Conservation (phyloP, 352 stramenopile genomes). For the Phytophthora capsici region DNA sequence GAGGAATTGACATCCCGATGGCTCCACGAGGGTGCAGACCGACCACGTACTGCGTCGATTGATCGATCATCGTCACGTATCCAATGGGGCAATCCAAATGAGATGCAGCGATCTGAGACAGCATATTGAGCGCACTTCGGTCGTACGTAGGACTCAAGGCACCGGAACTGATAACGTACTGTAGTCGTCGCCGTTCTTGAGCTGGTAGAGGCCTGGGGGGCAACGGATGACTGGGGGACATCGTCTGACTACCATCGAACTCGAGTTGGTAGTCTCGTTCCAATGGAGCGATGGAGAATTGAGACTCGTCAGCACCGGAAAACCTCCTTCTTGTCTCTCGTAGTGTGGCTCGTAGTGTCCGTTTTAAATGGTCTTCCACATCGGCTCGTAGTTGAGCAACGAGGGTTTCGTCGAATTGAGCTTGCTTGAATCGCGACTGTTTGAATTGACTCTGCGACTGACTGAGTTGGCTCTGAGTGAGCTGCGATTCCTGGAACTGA, state of each 20-base stretch:
- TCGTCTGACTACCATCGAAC: constrained; percentile 53
- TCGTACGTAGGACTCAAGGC: constrained; percentile 56
- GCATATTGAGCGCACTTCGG: constrained; percentile 56
- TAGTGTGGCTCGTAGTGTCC: constrained; percentile 27
- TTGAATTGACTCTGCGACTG: constrained; percentile 16
- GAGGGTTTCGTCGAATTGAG: constrained; percentile 29
- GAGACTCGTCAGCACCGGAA: constrained; percentile 30
- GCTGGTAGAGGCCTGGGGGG: constrained; percentile 42
- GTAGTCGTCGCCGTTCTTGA: constrained; percentile 49
- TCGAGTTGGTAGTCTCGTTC: constrained; percentile 58
- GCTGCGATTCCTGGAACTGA: constrained; percentile 12
- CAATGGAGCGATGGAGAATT: constrained; percentile 41
- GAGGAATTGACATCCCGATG: constrained; percentile 41
- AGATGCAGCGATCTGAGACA: constrained; percentile 53
- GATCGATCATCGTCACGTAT: constrained; percentile 68
- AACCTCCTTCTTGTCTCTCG: constrained; percentile 25
- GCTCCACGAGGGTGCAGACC: constrained; percentile 38
- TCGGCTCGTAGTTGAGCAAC: constrained; percentile 35
- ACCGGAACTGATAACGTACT: constrained; percentile 49
- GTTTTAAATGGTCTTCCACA: constrained; percentile 39
- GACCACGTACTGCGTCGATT: constrained; percentile 54
- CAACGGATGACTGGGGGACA: constrained; percentile 48
- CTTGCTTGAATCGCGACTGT: constrained; percentile 29
- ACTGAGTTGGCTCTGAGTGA: constrained; percentile 18
- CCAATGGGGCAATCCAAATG: constrained; percentile 64